Conservation (phyloP, 192 early-diverging fungal genomes). For the Glomus cerebriforme region DNA sequence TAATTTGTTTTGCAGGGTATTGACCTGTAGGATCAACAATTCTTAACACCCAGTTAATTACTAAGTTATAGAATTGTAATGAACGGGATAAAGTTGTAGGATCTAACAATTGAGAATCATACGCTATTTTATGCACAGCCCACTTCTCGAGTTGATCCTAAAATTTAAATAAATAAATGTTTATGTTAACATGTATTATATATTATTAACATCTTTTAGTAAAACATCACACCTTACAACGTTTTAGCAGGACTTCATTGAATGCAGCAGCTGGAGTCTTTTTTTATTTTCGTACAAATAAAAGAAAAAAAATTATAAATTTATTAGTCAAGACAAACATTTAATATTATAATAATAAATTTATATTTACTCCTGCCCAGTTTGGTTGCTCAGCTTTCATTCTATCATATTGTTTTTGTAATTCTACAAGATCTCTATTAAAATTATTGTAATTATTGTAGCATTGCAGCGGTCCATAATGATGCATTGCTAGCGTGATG, state of each 20-base stretch:
- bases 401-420: slow-evolving; percentile 66
- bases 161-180: slow-evolving; percentile 8
- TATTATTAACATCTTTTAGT: not conserved
- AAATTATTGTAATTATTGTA: slow-evolving; percentile 68
- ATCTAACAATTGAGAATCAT: slow-evolving; percentile 79
- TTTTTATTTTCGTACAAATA: not conserved
- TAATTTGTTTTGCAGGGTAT: slow-evolving; percentile 46
- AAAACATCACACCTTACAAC: not conserved
- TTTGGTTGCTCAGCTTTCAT: slow-evolving; percentile 59
- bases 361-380: slow-evolving; percentile 30
- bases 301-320: not conserved
- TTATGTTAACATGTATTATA: not conserved
- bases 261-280: not conserved
- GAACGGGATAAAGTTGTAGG: slow-evolving; percentile 62
- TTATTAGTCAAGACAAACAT: not conserved
- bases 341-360: slow-evolving; percentile 31
- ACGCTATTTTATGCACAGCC: slow-evolving; percentile 66
- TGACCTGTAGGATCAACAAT: slow-evolving; percentile 59
- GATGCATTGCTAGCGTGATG: slow-evolving; percentile 72
- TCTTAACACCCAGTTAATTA: slow-evolving; percentile 86
- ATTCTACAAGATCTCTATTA: slow-evolving; percentile 67
- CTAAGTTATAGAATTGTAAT: slow-evolving; percentile 84
- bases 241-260: not conserved
- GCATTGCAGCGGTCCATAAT: slow-evolving; percentile 77
- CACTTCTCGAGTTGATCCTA: slow-evolving; percentile 69